phyloP scores from a whole-genome alignment of 768 basidiomycete species.

The Psilocybe tampanensis region DNA sequence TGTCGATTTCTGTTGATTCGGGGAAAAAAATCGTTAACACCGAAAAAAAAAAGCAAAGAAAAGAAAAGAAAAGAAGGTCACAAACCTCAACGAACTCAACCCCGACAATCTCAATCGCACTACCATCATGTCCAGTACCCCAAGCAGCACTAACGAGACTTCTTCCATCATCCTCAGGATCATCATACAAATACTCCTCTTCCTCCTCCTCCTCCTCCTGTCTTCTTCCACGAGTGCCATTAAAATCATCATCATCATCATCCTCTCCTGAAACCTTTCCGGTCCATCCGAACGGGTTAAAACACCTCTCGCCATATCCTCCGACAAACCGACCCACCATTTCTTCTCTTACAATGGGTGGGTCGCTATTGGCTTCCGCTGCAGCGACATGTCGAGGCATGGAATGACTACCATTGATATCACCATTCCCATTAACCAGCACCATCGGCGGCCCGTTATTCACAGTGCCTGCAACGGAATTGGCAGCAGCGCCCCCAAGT shows the following conservation, averaged over 20 bases:
- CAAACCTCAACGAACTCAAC: constrained; percentile 68
- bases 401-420: too few relatives aligned
- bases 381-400: too few relatives aligned
- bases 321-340: constrained; percentile 48
- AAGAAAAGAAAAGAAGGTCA: constrained; percentile 9
- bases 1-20: constrained; percentile 47
- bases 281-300: constrained; percentile 26
- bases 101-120: constrained; percentile 69
- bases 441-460: too few relatives aligned
- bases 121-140: constrained; percentile 81
- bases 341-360: constrained; percentile 37
- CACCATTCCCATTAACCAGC: not conserved
- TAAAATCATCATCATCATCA: constrained; percentile 25
- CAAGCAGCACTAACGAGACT: constrained; percentile 68
- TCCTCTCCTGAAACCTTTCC: constrained; percentile 22
- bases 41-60: not conserved
- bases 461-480: not conserved
- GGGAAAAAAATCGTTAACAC: not conserved
- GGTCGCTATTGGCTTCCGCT: constrained; percentile 10
- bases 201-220: constrained; percentile 32
- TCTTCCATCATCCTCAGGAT: constrained; percentile 59
- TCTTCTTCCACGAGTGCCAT: not conserved
- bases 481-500: constrained; percentile 5
- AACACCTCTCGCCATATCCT: constrained; percentile 46
- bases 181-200: constrained; percentile 25